phyloP scores from a whole-genome alignment of 164 flowering plant genomes.

The Echeveria elegans region DNA sequence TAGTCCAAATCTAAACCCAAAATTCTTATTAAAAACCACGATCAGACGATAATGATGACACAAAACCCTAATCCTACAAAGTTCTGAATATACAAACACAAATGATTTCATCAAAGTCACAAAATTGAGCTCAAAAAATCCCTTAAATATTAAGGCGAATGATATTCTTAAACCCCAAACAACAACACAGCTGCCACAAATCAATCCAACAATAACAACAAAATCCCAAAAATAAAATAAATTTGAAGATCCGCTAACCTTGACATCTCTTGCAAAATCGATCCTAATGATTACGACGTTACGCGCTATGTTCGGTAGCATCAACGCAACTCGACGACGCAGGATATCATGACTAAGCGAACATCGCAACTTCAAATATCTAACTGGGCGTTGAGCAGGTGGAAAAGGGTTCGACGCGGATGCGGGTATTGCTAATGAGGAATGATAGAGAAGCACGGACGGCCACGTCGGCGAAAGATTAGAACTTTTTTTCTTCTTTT shows the following conservation, averaged over 20 bases:
- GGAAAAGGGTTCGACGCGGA: neutral
- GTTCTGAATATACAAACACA: neutral
- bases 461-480: neutral
- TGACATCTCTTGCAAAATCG: neutral
- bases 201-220: neutral
- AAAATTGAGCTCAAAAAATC: neutral
- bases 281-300: neutral
- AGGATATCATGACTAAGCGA: neutral
- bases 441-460: neutral
- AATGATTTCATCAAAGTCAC: neutral
- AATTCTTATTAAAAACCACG: too few relatives aligned
- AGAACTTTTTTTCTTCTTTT: neutral
- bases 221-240: neutral
- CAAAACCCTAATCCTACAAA: neutral
- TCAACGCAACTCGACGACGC: neutral
- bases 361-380: neutral
- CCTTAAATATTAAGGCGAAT: neutral
- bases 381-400: neutral
- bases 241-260: conserved; percentile 3
- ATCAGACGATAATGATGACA: too few relatives aligned
- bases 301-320: neutral
- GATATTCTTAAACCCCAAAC: neutral
- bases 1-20: neutral
- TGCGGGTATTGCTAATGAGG: neutral
- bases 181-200: neutral